A percentile compares a stretch with the other conserved stretches of the same genome.
phyloP scores from a whole-genome alignment of 78 protist genomes.

The Speleostelium caveatum region DNA sequence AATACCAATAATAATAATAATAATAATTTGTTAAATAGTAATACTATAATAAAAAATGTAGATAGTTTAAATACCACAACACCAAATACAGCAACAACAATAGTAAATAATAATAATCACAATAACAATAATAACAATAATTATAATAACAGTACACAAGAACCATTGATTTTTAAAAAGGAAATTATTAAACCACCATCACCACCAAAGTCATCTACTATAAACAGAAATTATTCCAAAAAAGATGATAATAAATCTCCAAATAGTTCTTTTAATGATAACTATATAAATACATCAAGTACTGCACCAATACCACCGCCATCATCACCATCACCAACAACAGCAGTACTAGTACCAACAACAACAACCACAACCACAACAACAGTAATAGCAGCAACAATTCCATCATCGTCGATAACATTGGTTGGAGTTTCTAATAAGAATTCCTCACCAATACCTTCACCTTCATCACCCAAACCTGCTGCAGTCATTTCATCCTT shows the following conservation, averaged over 20 bases:
- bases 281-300: not conserved
- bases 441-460: not conserved
- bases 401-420: not conserved
- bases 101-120: too few relatives aligned
- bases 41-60: not conserved
- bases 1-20: too few relatives aligned
- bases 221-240: conserved; percentile 11
- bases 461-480: not conserved
- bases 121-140: not conserved
- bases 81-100: not conserved
- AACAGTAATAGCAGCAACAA: not conserved
- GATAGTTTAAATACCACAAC: not conserved
- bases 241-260: not conserved
- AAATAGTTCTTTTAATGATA: not conserved
- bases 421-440: not conserved
- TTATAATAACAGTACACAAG: not conserved
- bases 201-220: conserved; percentile 19
- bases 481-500: not conserved
- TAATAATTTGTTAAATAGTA: too few relatives aligned
- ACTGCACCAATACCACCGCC: not conserved
- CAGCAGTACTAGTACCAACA: not conserved
- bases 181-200: conserved; percentile 45
- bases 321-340: not conserved
- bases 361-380: not conserved
- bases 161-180: not conserved